phyloP scores from a whole-genome alignment of 139 green algal species.

The Monoraphidium neglectum region DNA sequence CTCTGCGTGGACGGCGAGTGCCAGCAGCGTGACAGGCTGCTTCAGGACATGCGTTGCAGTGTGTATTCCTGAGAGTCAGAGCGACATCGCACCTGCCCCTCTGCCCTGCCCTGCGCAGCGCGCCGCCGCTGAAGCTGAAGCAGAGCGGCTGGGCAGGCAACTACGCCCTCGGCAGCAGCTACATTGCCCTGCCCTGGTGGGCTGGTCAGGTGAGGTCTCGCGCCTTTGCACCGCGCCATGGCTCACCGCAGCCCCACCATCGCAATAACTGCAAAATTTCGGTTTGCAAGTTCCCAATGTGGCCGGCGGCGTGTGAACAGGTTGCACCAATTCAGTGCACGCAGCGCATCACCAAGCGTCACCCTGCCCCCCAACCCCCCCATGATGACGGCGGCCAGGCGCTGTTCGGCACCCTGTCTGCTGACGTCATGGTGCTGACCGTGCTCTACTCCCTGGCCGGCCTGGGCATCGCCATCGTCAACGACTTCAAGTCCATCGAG shows the following conservation, averaged over 20 bases:
- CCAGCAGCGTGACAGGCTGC: neutral
- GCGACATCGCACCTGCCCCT: neutral
- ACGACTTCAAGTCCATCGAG: slow-evolving; percentile 96
- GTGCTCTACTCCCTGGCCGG: slow-evolving; percentile 95
- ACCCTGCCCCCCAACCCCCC: no score
- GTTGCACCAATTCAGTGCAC: no score
- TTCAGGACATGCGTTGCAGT: neutral
- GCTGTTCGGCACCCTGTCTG: slow-evolving; percentile 91
- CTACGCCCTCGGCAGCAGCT: slow-evolving; percentile 91
- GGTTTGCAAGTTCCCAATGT: no score
- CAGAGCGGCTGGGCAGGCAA: slow-evolving; percentile 93
- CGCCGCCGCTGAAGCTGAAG: slow-evolving; percentile 98
- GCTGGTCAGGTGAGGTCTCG: slow-evolving; percentile 83
- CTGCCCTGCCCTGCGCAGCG: slow-evolving; percentile 20
- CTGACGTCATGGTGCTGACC: slow-evolving; percentile 94
- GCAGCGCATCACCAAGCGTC: no score
- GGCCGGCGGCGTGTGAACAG: no score
- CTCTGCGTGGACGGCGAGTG: no score
- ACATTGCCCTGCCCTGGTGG: slow-evolving; percentile 98
- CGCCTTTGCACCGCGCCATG: no score
- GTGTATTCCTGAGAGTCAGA: neutral
- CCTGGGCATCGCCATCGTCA: slow-evolving; percentile 99
- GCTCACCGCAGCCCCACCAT: neutral
- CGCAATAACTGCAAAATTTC: no score
- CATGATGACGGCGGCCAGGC: slow-evolving; percentile 78